These are phyloP conservation scores for Saccharomycopsis hybrid DNA, from an alignment of 1,139 yeast genomes.

Conservation along the genomic window DNA sequence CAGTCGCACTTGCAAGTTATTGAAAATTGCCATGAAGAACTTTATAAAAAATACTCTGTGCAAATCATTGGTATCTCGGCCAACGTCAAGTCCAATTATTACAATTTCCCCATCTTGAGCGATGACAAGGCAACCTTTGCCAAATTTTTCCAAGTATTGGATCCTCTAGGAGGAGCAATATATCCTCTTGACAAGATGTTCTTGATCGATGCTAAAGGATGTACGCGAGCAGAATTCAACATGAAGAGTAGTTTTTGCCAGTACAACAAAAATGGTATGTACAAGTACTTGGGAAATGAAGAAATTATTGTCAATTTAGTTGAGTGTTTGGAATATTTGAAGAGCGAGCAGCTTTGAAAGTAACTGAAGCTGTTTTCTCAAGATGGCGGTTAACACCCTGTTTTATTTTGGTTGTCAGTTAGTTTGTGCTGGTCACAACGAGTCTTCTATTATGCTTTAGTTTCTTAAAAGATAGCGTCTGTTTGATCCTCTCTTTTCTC, in stretches of 20 bases:
- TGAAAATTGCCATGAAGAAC: slow-evolving; percentile 2
- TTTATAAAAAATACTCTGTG: neutral
- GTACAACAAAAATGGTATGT: no score
- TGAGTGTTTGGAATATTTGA: slow-evolving; percentile 13
- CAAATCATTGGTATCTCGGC: slow-evolving; percentile 17
- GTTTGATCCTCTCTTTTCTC: no score
- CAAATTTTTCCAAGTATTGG: slow-evolving; percentile 30
- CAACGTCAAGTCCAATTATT: slow-evolving; percentile 1
- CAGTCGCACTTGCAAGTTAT: slow-evolving; percentile 3
- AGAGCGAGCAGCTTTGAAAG: no score
- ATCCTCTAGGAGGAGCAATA: slow-evolving; percentile 48
- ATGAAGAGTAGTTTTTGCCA: no score
- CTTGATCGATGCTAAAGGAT: slow-evolving; percentile 29
- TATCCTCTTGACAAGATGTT: slow-evolving; percentile 41
- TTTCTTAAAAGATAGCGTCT: no score
- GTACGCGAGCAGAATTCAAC: slow-evolving; percentile 17
- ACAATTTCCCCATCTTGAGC: slow-evolving; percentile 25
- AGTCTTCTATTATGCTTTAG: no score
- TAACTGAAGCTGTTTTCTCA: no score
- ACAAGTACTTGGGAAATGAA: neutral
- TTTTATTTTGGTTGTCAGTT: no score
- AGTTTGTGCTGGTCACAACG: no score
- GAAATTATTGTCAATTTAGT: slow-evolving; percentile 10
- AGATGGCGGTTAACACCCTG: no score
- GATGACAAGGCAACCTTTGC: slow-evolving; percentile 29